phyloP scores from a whole-genome alignment of 495 filamentous ascomycete genomes.

The Aspergillus kassunensis region DNA sequence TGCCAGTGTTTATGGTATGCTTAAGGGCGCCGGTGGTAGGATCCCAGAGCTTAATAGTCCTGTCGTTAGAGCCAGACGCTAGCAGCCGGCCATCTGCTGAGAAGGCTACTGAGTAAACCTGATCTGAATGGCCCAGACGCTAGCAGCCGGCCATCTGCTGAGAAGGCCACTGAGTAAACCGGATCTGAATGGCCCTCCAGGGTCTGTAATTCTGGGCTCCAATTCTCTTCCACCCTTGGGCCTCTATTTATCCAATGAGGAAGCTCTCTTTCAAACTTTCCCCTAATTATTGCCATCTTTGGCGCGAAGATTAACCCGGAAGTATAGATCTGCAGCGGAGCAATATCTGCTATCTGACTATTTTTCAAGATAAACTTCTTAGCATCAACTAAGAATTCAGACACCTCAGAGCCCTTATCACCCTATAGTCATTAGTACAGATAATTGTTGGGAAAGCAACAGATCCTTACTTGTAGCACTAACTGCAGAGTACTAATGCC shows the following conservation, averaged over 20 bases:
- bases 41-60: too few species aligned
- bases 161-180: too few species aligned
- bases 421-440: slow-evolving; percentile 17
- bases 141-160: neutral
- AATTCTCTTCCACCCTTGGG: too few species aligned
- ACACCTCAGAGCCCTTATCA: neutral
- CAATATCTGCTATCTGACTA: slow-evolving; percentile 29
- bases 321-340: slow-evolving; percentile 18
- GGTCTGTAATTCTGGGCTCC: too few species aligned
- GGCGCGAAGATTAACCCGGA: slow-evolving; percentile 34
- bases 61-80: too few species aligned
- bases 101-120: too few species aligned
- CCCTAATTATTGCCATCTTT: slow-evolving; percentile 24
- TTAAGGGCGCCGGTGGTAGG: too few species aligned
- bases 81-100: too few species aligned
- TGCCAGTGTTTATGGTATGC: too few species aligned
- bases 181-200: too few species aligned
- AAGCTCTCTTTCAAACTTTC: neutral
- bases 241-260: neutral
- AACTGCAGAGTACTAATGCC: neutral
- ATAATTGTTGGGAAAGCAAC: neutral
- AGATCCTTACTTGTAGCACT: neutral
- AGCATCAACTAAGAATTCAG: neutral
- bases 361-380: slow-evolving; percentile 7
- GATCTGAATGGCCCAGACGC: too few species aligned